Evolutionary conservation across 495 filamentous ascomycete species (phyloP).

Genomic region (Diplogelasinospora grovesii): DNA sequence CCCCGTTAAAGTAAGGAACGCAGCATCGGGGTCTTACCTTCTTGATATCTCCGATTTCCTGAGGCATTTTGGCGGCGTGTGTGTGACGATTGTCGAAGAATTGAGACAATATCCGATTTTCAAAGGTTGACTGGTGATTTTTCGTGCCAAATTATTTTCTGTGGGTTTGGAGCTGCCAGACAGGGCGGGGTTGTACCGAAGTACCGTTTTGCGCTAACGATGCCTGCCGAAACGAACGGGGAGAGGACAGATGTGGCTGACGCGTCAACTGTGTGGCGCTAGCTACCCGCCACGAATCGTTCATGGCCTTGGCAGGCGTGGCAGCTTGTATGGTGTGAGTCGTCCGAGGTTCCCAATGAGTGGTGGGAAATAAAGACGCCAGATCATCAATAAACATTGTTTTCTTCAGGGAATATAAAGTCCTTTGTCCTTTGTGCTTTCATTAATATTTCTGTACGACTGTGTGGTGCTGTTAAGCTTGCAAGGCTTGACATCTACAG

Average conservation of each 20-base stretch:
- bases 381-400: too few relatives aligned
- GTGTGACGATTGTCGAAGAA: constrained; percentile 19
- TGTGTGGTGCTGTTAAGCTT: too few relatives aligned
- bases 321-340: too few relatives aligned
- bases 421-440: too few relatives aligned
- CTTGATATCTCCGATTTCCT: constrained; percentile 99
- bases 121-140: constrained; percentile 22
- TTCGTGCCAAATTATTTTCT: constrained; percentile 26
- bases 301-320: too few relatives aligned
- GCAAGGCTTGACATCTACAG: too few relatives aligned
- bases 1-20: not conserved
- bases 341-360: too few relatives aligned
- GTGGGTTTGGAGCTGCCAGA: constrained; percentile 18
- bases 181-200: not conserved
- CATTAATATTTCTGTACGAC: too few relatives aligned
- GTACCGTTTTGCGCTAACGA: not conserved
- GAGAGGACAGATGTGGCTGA: constrained; percentile 9
- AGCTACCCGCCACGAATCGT: too few relatives aligned
- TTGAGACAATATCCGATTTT: too few relatives aligned
- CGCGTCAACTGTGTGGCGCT: constrained; percentile 14
- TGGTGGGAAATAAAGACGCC: too few relatives aligned
- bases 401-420: too few relatives aligned
- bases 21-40: constrained; percentile 31
- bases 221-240: not conserved
- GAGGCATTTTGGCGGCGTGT: constrained; percentile 70